Base-by-base conservation (phyloP, 225 moss, liverwort and hornwort genomes). In the Pseudisothecium myosuroides region DNA sequence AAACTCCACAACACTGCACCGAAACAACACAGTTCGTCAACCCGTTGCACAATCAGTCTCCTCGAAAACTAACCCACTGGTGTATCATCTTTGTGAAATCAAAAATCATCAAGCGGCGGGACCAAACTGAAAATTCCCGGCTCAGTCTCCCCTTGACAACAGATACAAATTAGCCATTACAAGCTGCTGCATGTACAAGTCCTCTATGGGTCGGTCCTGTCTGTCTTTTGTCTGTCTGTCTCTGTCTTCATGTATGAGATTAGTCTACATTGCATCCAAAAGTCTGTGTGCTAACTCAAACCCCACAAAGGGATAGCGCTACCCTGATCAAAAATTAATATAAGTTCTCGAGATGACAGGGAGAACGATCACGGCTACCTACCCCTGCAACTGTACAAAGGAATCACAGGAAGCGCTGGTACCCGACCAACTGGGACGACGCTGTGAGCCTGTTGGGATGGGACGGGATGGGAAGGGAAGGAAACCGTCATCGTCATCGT, bases 311-410 rank as follows among this genome's bases (percentile, higher is more conserved):
- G 90, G 82, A 83, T 77, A 64, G 75, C 68, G 60, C 85, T 85
- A 89, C 58, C 72, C 85, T 90, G 88, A 65, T 83, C 36, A 88
- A 92, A 90, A 90, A 88, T 50, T 54, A 73, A 79, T 83, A 86
- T 59, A 84, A 66, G 81, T 24, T 71, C 69, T 75, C 58, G 10
- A 45, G 14, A 61, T 85, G 50, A 81, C 43, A 10, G 15, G 1
- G 50, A 22, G 41, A 84, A 45, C 45, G 59, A 74, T 14, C 74
- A 11, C 27, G 49, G 64, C 88, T 56, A 89, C 58, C 89, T 82
- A 65, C 47, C 80, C 89, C 81, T 61, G 41, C 28, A 63, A 85
- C 91, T 93, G 90, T 93, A 92, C 93, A 92, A 87, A 87, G 87
- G 87, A 88, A 88, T 88, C 91, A 84, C 84, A 88, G 24, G 10